phyloP scores from a whole-genome alignment of 805 yeast genomes.

The Pichia ethanolica region DNA sequence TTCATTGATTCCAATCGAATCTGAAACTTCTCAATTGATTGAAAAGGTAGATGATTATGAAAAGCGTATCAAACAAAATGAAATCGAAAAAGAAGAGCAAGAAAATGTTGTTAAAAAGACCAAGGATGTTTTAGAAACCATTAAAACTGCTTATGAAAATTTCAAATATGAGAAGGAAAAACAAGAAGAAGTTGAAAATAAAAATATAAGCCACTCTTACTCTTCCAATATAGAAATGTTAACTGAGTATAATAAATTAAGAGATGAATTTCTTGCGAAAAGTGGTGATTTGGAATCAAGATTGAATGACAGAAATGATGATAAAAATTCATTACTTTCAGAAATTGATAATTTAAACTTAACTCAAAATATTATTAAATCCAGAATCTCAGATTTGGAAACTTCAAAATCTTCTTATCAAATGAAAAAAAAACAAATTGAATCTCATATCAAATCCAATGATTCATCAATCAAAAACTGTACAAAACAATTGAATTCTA shows the following conservation, averaged over 20 bases:
- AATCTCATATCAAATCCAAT: constrained; percentile 22
- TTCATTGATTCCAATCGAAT: constrained; percentile 53
- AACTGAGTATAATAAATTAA: constrained; percentile 49
- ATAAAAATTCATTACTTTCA: constrained; percentile 23
- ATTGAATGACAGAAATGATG: constrained; percentile 37
- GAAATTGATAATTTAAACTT: constrained; percentile 32
- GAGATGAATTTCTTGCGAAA: constrained; percentile 46
- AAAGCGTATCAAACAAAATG: constrained; percentile 42
- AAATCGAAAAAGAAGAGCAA: constrained; percentile 49
- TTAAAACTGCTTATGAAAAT: constrained; percentile 18
- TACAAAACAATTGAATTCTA: constrained; percentile 17
- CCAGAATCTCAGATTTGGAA: constrained; percentile 30
- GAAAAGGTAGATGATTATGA: constrained; percentile 41
- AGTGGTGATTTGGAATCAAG: constrained; percentile 55
- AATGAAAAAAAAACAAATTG: constrained; percentile 23
- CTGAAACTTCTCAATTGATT: constrained; percentile 43
- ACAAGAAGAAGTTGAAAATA: constrained; percentile 3
- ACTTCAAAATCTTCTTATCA: constrained; percentile 26
- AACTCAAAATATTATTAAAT: constrained; percentile 29
- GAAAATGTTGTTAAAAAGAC: constrained; percentile 33
- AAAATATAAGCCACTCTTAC: constrained; percentile 5
- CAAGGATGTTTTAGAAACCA: constrained; percentile 37
- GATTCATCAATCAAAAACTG: constrained; percentile 27
- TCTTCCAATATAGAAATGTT: constrained; percentile 42
- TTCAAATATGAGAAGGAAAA: constrained; percentile 10